Evolutionary conservation across 139 green algal genomes (phyloP), one percentile per base, ranked within the genome.

Genomic region (Haematococcus sp.): DNA sequence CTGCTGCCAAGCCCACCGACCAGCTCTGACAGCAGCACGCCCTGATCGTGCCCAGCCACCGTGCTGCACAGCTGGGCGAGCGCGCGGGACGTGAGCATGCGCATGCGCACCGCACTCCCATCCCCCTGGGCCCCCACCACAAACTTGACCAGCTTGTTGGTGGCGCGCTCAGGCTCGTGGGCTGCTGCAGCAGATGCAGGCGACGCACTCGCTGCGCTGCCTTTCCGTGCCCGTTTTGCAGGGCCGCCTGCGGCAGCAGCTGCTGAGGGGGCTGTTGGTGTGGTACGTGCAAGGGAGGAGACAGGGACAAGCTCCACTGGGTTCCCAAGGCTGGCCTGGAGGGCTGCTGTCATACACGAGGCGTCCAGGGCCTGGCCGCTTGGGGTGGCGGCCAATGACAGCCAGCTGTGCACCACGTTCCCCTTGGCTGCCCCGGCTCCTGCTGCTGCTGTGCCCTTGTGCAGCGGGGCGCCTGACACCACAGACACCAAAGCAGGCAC

Each of bases 91-190:
- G 80, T 76, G 16, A 75, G 61, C 51, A 93, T 35, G 1, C 90
- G 78, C 85, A 94, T 90, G 40, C 72, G 73, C 3, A 85, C 74
- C 11, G 79, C 81, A 28, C 33, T 63, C 19, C 75, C 81, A 17
- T 90, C 79, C 3, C 79, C 83, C 25, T 65, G 58, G 25, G 25
- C 11, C 4, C 58, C 63, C 2, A 70, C 63, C 63, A 58, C 40
- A 34, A 35, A 58, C 2, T 13, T 9, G 5, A 70, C 23, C n/a
- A 65, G 58, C 58, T 49, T 49, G 40, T 49, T 49, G 40, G 40
- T 19, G 7, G 11, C 7, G 7, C 40, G 40, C 40, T 49, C 40
- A 11, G 40, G 40, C 40, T 49, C 54, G 9, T 7, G 7, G 9
- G 15, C 54, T 11, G 9, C 15, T 13, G 54, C 54, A 40, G 59